Conservation (phyloP, 129 eudicot genomes). For the Mikania micrantha region DNA sequence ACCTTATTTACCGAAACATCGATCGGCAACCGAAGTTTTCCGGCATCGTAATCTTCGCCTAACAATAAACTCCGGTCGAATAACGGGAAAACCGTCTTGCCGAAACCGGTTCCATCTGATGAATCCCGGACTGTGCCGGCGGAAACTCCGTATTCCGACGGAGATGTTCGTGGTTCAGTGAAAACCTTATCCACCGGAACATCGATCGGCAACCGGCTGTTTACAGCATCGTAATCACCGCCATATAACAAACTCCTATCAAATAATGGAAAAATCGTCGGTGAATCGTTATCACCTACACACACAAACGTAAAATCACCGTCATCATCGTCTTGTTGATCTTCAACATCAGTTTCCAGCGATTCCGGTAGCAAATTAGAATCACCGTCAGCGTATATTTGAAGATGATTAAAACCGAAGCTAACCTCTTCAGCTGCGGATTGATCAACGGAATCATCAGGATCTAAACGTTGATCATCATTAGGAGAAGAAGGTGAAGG, state of each 20-base stretch:
- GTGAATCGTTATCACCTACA: slow-evolving; percentile 14
- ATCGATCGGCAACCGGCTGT: slow-evolving; percentile 24
- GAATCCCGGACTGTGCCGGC: slow-evolving; percentile 40
- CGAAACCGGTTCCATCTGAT: slow-evolving; percentile 23
- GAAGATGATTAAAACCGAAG: slow-evolving; percentile 10
- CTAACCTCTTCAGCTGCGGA: not conserved
- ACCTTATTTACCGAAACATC: slow-evolving; percentile 48
- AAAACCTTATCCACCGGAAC: slow-evolving; percentile 53
- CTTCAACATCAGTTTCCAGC: not conserved
- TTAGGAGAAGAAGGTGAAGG: not conserved
- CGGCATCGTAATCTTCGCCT: slow-evolving; percentile 15
- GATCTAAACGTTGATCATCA: not conserved
- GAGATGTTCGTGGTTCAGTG: slow-evolving; percentile 23
- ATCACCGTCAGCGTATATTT: not conserved
- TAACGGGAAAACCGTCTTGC: slow-evolving; percentile 43
- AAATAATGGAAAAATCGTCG: slow-evolving; percentile 44
- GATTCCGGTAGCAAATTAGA: not conserved
- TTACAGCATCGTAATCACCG: slow-evolving; percentile 17
- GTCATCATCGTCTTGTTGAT: slow-evolving; percentile 26
- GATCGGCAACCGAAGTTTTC: slow-evolving; percentile 26
- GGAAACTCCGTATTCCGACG: slow-evolving; percentile 1
- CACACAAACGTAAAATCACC: slow-evolving; percentile 55
- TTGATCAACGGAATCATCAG: not conserved
- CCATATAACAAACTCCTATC: slow-evolving; percentile 31
- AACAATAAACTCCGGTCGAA: slow-evolving; percentile 39